Base-by-base conservation (phyloP, 192 early-diverging fungal species). In the Coemansia sp. region DNA sequence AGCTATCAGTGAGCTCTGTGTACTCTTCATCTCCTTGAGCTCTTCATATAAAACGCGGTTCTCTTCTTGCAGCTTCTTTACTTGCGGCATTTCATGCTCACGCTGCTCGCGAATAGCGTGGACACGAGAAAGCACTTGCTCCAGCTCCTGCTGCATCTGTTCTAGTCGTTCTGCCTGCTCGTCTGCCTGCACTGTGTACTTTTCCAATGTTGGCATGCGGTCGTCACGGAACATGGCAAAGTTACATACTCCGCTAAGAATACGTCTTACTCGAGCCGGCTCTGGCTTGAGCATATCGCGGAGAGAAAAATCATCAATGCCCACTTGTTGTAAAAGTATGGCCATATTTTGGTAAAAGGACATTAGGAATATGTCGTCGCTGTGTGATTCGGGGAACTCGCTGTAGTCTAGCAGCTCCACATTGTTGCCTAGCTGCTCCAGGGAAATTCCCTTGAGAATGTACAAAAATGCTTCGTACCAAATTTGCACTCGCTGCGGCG, bases 161-260 rank as follows among this genome's bases (percentile, higher is more conserved):
- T 74, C 60, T 5, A 66, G 70, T 8, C 64, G 42, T 47, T 72
- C 66, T 0, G 46, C 62, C 56, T 65, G 80, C 43, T 70, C 61
- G 28, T 81, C 89, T 1, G 83, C 70, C 63, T 86, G 75, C 30
- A 63, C 56, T 2, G 82, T 85, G 61, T 81, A 86, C 40, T 81
- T 70, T 55, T 91, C 86, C 49, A 83, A 79, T 0, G 86, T 63
- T 2, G 68, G 76, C 72, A 91, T 73, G 6, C 84, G 76, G 57
- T 92, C 87, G 50, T 93, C 90, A 16, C 90, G 75, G 62, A 96
- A 96, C 75, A 91, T 94, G 48, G 85, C 87, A 81, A 91, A 96
- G 63, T 96, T 96, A 61, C 92, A 91, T 19, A 93, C 73, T 6
- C 82, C 88, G 67, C 86, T 89, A 9, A 96, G 77, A n/a, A 90